These are phyloP conservation scores for Bidens hawaiensis DNA, from an alignment of 140 eudicot species.

Conservation along the genomic window DNA sequence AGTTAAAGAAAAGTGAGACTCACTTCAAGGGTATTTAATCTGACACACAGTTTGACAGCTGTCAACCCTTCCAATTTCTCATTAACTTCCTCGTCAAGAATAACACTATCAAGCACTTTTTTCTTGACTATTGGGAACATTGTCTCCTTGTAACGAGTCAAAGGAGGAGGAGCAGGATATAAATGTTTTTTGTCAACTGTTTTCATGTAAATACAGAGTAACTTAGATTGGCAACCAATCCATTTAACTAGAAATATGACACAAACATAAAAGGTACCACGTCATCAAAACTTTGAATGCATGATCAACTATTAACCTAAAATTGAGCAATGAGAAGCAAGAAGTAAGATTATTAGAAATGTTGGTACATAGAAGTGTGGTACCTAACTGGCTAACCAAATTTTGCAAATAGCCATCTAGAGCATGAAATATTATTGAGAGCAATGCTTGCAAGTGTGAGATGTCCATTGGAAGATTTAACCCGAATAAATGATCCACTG, in stretches of 20 bases:
- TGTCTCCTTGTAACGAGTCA: slow-evolving; percentile 86
- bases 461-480: slow-evolving; percentile 84
- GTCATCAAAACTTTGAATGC: background rate
- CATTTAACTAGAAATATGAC: background rate
- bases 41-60: slow-evolving; percentile 68
- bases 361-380: slow-evolving; percentile 17
- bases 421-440: slow-evolving; percentile 78
- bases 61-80: slow-evolving; percentile 54
- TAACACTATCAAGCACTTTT: slow-evolving; percentile 51
- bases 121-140: slow-evolving; percentile 66
- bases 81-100: slow-evolving; percentile 62
- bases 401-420: slow-evolving; percentile 67
- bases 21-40: slow-evolving; percentile 88
- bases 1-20: slow-evolving; percentile 26
- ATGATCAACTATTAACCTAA: background rate
- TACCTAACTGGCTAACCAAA: slow-evolving; percentile 71
- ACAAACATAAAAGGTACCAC: background rate
- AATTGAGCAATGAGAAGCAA: slow-evolving; percentile 12
- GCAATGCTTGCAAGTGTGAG: slow-evolving; percentile 86
- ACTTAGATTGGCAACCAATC: slow-evolving; percentile 12
- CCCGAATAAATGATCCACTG: slow-evolving; percentile 79
- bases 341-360: slow-evolving; percentile 5
- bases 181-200: slow-evolving; percentile 84
- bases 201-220: slow-evolving; percentile 5
- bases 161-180: slow-evolving; percentile 82